Evolutionary conservation across 2,329 filamentous ascomycete species (phyloP).

Genomic region (Neurospora sp.): DNA sequence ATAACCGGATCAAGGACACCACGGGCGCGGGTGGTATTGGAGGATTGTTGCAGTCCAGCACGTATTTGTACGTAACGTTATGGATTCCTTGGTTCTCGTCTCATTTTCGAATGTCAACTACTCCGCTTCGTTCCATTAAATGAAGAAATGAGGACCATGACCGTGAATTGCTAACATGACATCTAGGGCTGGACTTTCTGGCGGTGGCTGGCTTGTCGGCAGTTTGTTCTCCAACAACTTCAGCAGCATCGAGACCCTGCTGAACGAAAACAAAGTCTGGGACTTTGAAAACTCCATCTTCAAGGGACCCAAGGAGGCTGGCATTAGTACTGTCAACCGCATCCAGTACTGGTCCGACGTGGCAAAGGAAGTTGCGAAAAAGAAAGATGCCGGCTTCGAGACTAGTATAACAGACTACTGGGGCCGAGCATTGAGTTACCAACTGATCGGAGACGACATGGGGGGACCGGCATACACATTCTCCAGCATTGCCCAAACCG

Average conservation of each 20-base stretch:
- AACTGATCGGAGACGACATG: constrained; percentile 66
- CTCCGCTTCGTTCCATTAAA: too few species aligned
- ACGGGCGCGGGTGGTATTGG: constrained; percentile 60
- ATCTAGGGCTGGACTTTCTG: constrained; percentile 57
- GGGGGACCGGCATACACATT: constrained; percentile 73
- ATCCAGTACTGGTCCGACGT: constrained; percentile 51
- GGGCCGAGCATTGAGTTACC: constrained; percentile 77
- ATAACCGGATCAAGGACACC: constrained; percentile 56
- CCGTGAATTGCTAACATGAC: background rate
- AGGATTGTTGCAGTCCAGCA: constrained; percentile 70
- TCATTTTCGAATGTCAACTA: background rate
- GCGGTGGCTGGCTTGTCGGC: constrained; percentile 78
- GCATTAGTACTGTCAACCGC: constrained; percentile 19
- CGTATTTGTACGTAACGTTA: constrained; percentile 46
- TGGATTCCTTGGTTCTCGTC: background rate
- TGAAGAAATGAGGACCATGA: background rate
- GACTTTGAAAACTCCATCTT: constrained; percentile 27
- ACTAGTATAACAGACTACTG: constrained; percentile 81
- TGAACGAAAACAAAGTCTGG: constrained; percentile 29
- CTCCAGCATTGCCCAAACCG: constrained; percentile 51
- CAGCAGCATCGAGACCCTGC: constrained; percentile 52
- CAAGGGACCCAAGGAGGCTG: constrained; percentile 21
- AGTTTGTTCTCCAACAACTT: constrained; percentile 80
- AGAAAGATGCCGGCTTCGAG: constrained; percentile 53
- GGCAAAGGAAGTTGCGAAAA: constrained; percentile 45